Evolutionary conservation across 352 stramenopile genomes (phyloP).

Genomic region (Bremia lactucae): DNA sequence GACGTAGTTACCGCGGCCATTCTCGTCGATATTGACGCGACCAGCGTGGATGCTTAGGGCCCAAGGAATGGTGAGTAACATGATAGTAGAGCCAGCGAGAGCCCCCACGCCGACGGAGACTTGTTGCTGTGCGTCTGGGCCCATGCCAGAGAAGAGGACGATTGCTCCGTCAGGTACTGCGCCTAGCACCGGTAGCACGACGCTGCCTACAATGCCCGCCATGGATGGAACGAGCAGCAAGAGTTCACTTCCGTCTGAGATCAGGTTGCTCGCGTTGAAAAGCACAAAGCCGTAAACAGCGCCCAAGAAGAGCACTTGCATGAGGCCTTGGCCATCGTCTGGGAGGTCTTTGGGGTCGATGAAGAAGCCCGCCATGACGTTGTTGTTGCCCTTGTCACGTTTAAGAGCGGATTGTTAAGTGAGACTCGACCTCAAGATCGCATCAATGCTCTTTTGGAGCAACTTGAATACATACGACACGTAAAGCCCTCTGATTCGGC

Average conservation of each 20-base stretch:
- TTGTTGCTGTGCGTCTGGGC: slow-evolving; percentile 90
- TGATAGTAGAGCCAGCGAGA: slow-evolving; percentile 97
- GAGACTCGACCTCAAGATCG: slow-evolving; percentile 3
- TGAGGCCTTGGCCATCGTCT: slow-evolving; percentile 59
- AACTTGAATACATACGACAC: slow-evolving; percentile 1
- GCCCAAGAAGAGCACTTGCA: slow-evolving; percentile 92
- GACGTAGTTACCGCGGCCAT: slow-evolving; percentile 80
- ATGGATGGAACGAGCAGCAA: slow-evolving; percentile 93
- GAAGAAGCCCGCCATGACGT: slow-evolving; percentile 44
- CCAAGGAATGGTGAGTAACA: slow-evolving; percentile 98
- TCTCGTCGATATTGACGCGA: slow-evolving; percentile 89
- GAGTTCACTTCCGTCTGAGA: slow-evolving; percentile 96
- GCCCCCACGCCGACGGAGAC: slow-evolving; percentile 95
- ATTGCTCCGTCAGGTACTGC: slow-evolving; percentile 96
- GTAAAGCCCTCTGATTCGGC: slow-evolving; percentile 1
- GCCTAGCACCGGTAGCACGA: slow-evolving; percentile 94
- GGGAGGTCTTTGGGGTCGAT: slow-evolving; percentile 84
- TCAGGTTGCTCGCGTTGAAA: slow-evolving; percentile 94
- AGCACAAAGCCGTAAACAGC: slow-evolving; percentile 95
- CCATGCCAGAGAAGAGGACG: slow-evolving; percentile 94
- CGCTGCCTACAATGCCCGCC: slow-evolving; percentile 91
- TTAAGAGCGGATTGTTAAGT: slow-evolving; percentile 23
- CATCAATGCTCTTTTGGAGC: background rate
- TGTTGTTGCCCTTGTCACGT: slow-evolving; percentile 7
- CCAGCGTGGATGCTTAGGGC: slow-evolving; percentile 88